Base-by-base conservation (phyloP, 208 protist species). In the Balamuthia mandrillaris region DNA sequence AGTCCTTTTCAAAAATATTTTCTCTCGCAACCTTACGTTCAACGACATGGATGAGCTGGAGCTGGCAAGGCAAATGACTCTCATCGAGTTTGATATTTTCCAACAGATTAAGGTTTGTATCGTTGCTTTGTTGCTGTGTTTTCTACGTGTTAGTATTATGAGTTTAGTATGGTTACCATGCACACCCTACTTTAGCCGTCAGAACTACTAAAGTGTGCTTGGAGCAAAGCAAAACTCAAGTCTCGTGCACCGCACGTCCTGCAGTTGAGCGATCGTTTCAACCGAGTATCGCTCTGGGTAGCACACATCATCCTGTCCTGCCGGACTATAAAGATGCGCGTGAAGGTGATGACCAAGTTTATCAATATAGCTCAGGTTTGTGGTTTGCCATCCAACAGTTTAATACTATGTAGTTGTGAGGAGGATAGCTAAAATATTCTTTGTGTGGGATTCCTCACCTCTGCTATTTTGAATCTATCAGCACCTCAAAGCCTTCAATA, bases 401-500 rank as follows among this genome's bases (percentile, higher is more conserved):
- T 27, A 56, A 56, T 56, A 18, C 49, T 18, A 56, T 56, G n/a
- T 56, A 56, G 21, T 27, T 27, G 49, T 18, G 49, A 56, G n/a
- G 18, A 18, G n/a, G 18, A n/a, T 56, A n/a, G n/a, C 18, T 56
- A n/a, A 56, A 27, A 56, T 56, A 56, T 56, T 56, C 49, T 27
- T 56, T 27, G n/a, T 27, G 49, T 56, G 18, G n/a, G 21, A 56
- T 56, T 56, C 49, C 18, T n/a, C 21, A 27, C n/a, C n/a, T n/a
- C n/a, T n/a, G n/a, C n/a, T n/a, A n/a, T n/a, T n/a, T n/a, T n/a
- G n/a, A n/a, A n/a, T n/a, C n/a, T n/a, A n/a, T n/a, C 74, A 82
- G n/a, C 56, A 74, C 61, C 56, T 84, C n/a, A 51, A 29, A 5
- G 54, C 21, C 12, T 66, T 90, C 60, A 88, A 86, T 41, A 89